These are phyloP conservation scores for Cutaneotrichosporon daszewskae DNA, from an alignment of 1,284 basidiomycete genomes.

Conservation along the genomic window DNA sequence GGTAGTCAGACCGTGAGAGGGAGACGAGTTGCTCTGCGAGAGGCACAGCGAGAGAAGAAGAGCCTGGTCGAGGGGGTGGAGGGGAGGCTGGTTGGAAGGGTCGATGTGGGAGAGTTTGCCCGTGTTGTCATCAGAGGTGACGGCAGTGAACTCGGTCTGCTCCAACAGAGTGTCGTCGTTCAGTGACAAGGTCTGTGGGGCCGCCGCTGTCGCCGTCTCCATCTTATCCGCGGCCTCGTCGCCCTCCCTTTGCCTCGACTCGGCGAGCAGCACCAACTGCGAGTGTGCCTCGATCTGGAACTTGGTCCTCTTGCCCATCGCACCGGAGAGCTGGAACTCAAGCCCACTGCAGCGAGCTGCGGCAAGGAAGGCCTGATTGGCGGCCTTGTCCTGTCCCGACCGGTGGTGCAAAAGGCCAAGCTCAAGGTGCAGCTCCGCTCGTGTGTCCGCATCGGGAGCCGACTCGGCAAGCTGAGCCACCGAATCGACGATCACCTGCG, in stretches of 20 bases:
- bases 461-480: constrained; percentile 53
- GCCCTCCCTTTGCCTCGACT: constrained; percentile 59
- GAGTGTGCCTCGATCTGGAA: constrained; percentile 81
- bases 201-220: constrained; percentile 10
- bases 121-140: constrained; percentile 33
- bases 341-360: constrained; percentile 74
- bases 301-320: constrained; percentile 88
- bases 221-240: constrained; percentile 9
- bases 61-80: constrained; percentile 86
- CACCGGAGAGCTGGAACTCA: constrained; percentile 87
- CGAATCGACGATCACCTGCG: constrained; percentile 51
- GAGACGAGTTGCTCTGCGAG: constrained; percentile 80
- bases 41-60: constrained; percentile 84
- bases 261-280: constrained; percentile 90
- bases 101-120: constrained; percentile 59
- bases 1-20: constrained; percentile 74
- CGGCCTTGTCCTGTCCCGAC: constrained; percentile 64
- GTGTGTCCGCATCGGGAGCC: constrained; percentile 52
- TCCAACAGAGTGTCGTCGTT: constrained; percentile 98
- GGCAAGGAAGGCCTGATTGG: constrained; percentile 70
- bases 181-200: constrained; percentile 71
- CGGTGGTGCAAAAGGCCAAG: constrained; percentile 72
- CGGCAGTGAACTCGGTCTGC: constrained; percentile 75
- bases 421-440: constrained; percentile 69
- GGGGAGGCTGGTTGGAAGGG: constrained; percentile 73